Evolutionary conservation across 345 rosid species (phyloP).

Genomic region (Populus nigra): DNA sequence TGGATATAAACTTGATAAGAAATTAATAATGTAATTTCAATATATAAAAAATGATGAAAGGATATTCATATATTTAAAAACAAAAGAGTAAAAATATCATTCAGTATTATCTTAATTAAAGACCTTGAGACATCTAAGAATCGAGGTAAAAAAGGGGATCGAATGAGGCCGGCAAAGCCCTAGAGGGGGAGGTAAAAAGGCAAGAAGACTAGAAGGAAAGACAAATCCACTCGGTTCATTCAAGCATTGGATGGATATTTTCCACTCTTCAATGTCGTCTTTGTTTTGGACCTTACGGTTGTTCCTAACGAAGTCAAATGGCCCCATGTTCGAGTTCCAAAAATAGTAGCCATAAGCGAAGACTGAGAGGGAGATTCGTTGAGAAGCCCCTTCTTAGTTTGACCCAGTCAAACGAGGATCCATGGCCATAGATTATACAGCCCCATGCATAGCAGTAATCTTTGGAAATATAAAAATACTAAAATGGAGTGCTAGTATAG

Average conservation of each 20-base stretch:
- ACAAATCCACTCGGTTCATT: neutral
- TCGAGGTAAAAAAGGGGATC: too few species aligned
- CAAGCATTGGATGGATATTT: neutral
- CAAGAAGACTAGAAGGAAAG: neutral
- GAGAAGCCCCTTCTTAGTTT: conserved; percentile 4
- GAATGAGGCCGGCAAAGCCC: neutral
- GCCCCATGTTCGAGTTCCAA: neutral
- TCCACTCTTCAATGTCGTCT: too few species aligned
- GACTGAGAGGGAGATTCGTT: too few species aligned
- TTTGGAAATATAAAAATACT: neutral
- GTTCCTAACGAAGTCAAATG: neutral
- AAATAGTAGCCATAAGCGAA: neutral
- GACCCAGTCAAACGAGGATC: conserved; percentile 18
- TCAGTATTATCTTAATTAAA: too few species aligned
- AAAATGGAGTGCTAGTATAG: too few species aligned
- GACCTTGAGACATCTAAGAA: too few species aligned
- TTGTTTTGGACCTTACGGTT: neutral
- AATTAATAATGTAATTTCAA: too few species aligned
- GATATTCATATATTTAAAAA: too few species aligned
- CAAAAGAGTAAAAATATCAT: too few species aligned
- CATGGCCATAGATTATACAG: neutral
- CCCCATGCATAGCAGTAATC: neutral
- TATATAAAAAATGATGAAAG: too few species aligned
- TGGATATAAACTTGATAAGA: too few species aligned
- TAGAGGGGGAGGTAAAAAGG: neutral